phyloP scores from a whole-genome alignment of 2,329 filamentous ascomycete species.

The Metarhizium album region DNA sequence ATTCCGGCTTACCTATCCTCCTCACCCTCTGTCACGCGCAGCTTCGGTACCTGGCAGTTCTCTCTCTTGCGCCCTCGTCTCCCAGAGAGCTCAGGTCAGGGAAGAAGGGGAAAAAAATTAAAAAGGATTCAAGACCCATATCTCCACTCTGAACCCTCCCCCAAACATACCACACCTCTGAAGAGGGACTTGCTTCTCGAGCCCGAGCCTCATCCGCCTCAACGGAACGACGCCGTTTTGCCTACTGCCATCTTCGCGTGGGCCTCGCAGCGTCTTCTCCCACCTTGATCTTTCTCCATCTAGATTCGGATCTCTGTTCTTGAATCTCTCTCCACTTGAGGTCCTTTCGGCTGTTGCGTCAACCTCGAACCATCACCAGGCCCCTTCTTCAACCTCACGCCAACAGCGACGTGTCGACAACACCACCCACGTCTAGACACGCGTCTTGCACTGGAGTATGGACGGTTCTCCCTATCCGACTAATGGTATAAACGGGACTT shows the following conservation, averaged over 20 bases:
- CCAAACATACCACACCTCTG: conserved; percentile 30
- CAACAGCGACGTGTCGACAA: background rate
- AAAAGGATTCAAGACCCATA: conserved; percentile 33
- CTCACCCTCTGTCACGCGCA: conserved; percentile 8
- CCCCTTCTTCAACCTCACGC: background rate
- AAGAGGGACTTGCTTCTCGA: conserved; percentile 26
- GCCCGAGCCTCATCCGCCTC: conserved; percentile 30
- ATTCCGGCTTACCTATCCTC: conserved; percentile 17
- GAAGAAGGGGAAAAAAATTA: conserved; percentile 17
- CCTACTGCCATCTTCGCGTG: conserved; percentile 16
- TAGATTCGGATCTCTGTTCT: conserved; percentile 2
- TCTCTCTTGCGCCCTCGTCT: conserved; percentile 9
- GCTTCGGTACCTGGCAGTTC: conserved; percentile 12
- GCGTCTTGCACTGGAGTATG: conserved; percentile 36
- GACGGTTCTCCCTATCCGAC: conserved; percentile 43
- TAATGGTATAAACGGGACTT: conserved; percentile 45
- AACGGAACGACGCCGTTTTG: conserved; percentile 18
- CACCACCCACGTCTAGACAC: conserved; percentile 13
- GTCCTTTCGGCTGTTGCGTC: conserved; percentile 1
- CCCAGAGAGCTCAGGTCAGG: conserved; percentile 11
- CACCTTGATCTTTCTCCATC: conserved; percentile 4
- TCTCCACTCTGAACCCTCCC: conserved; percentile 37
- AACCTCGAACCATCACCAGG: conserved; percentile 3
- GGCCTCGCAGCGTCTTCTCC: conserved; percentile 12
- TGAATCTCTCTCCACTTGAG: conserved; percentile 12